Base-by-base conservation (phyloP, 2,329 filamentous ascomycete genomes). In the Triangularia setosa region DNA sequence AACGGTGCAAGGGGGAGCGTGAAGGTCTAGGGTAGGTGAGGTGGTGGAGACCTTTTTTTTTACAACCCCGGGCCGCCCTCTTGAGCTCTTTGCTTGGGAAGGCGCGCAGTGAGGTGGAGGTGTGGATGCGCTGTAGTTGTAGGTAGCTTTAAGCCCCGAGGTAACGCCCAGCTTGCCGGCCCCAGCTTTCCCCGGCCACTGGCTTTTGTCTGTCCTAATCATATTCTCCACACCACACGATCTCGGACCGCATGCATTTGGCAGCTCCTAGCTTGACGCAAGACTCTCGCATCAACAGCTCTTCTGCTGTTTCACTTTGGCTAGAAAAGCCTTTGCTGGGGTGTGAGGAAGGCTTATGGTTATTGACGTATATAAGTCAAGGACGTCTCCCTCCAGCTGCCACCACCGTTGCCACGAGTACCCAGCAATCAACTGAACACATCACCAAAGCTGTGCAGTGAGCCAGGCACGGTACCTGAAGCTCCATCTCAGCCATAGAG, bases 251-350 rank as follows among this genome's bases (percentile, higher is more conserved):
- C 40, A 48, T 48, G 40, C 40, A 48, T 48, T 48, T 48, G 40
- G 11, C 40, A 48, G 40, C 40, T 21, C n/a, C 40, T 18, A 21
- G 40, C 30, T 21, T 21, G 12, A 48, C 40, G 40, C 40, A 48
- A 48, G 40, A 40, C n/a, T 55, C 52, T 55, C 52, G 23, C 52
- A 55, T 28, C 23, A 55, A 55, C 24, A 24, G 7, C 25, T 28
- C 25, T 55, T 55, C 23, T 55, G 23, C 52, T 55, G 52, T 55
- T 55, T 55, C 52, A 55, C 52, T 25, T 55, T 55, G 40, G 40
- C n/a, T 48, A n/a, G 40, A 48, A 48, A 48, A 48, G 40, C 6
- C 40, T 48, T 18, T 48, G 11, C 40, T n/a, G 40, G 40, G 40
- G 40, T 18, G 40, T 48, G 40, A 18, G 33, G n/a, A 21, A 48